Percentiles rank a stretch among this genome's conserved stretches.
These are phyloP conservation scores for Cyclotella distinguenda DNA, from an alignment of 108 stramenopile species.

Conservation along the genomic window DNA sequence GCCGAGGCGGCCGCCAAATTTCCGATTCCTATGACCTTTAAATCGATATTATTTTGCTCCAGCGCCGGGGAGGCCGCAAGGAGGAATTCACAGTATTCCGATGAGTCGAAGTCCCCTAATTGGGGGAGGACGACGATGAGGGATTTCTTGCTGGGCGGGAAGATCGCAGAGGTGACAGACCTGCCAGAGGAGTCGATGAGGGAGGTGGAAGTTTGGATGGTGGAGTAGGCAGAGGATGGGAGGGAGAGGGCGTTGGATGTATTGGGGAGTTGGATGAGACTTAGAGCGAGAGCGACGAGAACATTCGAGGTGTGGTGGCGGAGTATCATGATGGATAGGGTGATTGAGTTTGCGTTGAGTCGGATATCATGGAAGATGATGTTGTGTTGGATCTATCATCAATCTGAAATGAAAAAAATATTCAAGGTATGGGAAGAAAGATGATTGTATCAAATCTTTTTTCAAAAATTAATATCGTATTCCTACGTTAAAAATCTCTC, in stretches of 20 bases:
- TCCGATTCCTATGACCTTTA: conserved; percentile 51
- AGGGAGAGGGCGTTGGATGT: conserved; percentile 3
- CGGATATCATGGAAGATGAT: too few species aligned
- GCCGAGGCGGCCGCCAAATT: conserved; percentile 25
- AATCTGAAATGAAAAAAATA: too few species aligned
- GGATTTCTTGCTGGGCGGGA: conserved; percentile 20
- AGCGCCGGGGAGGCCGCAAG: conserved; percentile 30
- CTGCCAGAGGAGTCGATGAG: conserved; percentile 26
- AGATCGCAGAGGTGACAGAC: not conserved
- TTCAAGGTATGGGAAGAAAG: too few species aligned
- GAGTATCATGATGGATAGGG: too few species aligned
- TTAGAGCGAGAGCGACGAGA: not conserved
- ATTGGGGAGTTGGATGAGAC: conserved; percentile 10
- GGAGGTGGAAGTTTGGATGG: conserved; percentile 14
- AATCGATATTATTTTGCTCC: conserved; percentile 30
- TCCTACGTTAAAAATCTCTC: too few species aligned
- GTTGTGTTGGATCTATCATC: too few species aligned
- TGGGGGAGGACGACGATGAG: conserved; percentile 59
- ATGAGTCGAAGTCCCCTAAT: conserved; percentile 63
- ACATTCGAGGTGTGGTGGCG: not conserved
- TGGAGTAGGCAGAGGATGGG: conserved; percentile 14
- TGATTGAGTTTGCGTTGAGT: too few species aligned
- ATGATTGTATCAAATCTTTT: too few species aligned
- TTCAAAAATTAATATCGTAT: too few species aligned
- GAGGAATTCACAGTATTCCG: conserved; percentile 53